These are phyloP conservation scores for Candida coleopterorum DNA, from an alignment of 805 yeast genomes.

Conservation along the genomic window DNA sequence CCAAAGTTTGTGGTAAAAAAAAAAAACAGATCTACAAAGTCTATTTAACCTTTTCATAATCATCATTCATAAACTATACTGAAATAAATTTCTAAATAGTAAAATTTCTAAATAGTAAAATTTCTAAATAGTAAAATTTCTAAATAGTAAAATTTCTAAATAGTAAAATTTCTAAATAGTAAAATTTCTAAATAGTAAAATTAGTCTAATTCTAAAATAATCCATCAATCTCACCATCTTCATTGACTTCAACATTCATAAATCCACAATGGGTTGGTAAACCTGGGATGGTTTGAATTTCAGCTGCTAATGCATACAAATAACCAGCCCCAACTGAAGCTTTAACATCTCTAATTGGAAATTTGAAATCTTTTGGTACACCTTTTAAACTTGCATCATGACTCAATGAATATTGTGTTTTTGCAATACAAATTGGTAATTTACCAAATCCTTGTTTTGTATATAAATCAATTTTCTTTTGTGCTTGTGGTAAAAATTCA, in stretches of 20 bases:
- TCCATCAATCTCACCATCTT: conserved; percentile 78
- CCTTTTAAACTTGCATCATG: conserved; percentile 82
- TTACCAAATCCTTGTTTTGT: conserved; percentile 72
- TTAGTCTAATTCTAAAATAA: conserved; percentile 52
- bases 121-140: too few relatives aligned
- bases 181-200: not conserved
- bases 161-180: not conserved
- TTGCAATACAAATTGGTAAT: conserved; percentile 80
- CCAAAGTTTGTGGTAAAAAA: conserved; percentile 1
- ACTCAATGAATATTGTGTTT: conserved; percentile 79
- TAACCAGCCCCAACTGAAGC: conserved; percentile 82
- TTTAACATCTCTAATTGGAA: conserved; percentile 78
- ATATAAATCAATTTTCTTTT: conserved; percentile 61
- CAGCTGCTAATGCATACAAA: conserved; percentile 80
- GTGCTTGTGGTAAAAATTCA: conserved; percentile 66
- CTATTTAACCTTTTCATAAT: not conserved
- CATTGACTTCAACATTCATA: conserved; percentile 81
- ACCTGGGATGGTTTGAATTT: conserved; percentile 83
- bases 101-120: not conserved
- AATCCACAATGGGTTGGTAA: conserved; percentile 81
- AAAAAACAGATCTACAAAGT: too few relatives aligned
- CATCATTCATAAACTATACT: conserved; percentile 7
- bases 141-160: not conserved
- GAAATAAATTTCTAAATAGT: conserved; percentile 2
- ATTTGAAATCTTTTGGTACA: conserved; percentile 73